Percentiles rank a stretch among this genome's conserved stretches.
phyloP scores from a whole-genome alignment of 129 eudicot species.

The Silybum marianum region DNA sequence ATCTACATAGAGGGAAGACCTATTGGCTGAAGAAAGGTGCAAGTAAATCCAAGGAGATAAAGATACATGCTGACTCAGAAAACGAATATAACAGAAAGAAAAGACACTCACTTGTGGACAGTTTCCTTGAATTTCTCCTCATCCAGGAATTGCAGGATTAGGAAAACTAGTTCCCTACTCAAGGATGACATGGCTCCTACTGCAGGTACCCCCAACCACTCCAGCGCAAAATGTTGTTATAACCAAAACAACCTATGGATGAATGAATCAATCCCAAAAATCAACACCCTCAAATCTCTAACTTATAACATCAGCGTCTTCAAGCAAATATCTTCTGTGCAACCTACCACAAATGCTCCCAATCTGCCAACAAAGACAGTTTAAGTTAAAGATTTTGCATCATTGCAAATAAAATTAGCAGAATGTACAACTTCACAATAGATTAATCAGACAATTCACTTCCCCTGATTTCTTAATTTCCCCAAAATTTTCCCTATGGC shows the following conservation, averaged over 20 bases:
- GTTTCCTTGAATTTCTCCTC: conserved; percentile 89
- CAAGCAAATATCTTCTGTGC: neutral
- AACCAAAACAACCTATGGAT: conserved; percentile 20
- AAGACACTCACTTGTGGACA: conserved; percentile 71
- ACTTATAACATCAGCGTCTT: conserved; percentile 7
- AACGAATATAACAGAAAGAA: neutral
- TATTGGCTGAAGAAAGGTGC: neutral
- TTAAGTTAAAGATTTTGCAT: conserved; percentile 8
- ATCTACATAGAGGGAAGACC: neutral
- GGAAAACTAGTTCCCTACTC: conserved; percentile 90
- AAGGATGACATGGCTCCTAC: conserved; percentile 83
- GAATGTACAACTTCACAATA: conserved; percentile 17
- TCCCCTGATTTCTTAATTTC: conserved; percentile 14
- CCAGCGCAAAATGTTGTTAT: conserved; percentile 65
- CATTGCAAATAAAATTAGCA: conserved; percentile 1
- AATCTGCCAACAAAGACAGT: conserved; percentile 8
- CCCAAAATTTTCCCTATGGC: conserved; percentile 1
- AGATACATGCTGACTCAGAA: neutral
- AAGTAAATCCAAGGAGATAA: neutral
- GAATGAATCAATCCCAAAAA: conserved; percentile 15
- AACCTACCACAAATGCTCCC: conserved; percentile 18
- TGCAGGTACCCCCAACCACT: conserved; percentile 82
- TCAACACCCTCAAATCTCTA: conserved; percentile 20
- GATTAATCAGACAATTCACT: neutral
- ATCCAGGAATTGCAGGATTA: conserved; percentile 85